Percentiles rank a stretch among this genome's conserved stretches.
phyloP scores from a whole-genome alignment of 2,329 filamentous ascomycete species.

The Fusarium bactridioides region DNA sequence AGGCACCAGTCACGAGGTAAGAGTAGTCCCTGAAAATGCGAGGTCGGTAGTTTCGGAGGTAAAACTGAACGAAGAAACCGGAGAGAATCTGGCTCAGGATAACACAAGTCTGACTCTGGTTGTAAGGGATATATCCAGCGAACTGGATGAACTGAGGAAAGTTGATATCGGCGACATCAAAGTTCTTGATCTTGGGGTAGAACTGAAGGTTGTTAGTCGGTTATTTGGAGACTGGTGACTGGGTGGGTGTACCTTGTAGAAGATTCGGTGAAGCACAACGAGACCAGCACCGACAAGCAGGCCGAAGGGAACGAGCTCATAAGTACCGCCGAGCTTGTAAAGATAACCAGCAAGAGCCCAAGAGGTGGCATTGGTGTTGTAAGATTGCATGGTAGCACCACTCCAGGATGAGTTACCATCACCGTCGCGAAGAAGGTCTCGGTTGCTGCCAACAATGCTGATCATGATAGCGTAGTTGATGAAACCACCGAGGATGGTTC shows the following conservation, averaged over 20 bases:
- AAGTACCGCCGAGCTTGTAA: conserved; percentile 55
- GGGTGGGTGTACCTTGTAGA: conserved; percentile 48
- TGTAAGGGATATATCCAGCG: conserved; percentile 63
- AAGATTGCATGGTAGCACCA: conserved; percentile 58
- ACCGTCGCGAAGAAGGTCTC: conserved; percentile 54
- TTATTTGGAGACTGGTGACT: background rate
- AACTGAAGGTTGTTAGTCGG: conserved; percentile 46
- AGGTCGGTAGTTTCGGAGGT: conserved; percentile 60
- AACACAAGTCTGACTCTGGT: conserved; percentile 63
- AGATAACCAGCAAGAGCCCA: conserved; percentile 63
- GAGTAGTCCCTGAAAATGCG: conserved; percentile 62
- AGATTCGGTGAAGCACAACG: conserved; percentile 54
- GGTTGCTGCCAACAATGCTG: conserved; percentile 58
- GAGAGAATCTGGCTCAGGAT: conserved; percentile 54
- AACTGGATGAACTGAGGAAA: conserved; percentile 63
- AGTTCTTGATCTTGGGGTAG: conserved; percentile 53
- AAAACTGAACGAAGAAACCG: conserved; percentile 61
- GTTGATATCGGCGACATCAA: conserved; percentile 56
- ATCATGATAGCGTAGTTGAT: conserved; percentile 66
- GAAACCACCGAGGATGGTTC: conserved; percentile 61
- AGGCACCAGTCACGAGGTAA: conserved; percentile 61
- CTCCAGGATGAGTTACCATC: conserved; percentile 62
- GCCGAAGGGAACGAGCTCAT: conserved; percentile 59
- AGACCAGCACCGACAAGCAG: conserved; percentile 56
- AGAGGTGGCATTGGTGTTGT: conserved; percentile 56